Base-by-base conservation (phyloP, 1,284 basidiomycete genomes). In the Apiotrichum montevideense region DNA sequence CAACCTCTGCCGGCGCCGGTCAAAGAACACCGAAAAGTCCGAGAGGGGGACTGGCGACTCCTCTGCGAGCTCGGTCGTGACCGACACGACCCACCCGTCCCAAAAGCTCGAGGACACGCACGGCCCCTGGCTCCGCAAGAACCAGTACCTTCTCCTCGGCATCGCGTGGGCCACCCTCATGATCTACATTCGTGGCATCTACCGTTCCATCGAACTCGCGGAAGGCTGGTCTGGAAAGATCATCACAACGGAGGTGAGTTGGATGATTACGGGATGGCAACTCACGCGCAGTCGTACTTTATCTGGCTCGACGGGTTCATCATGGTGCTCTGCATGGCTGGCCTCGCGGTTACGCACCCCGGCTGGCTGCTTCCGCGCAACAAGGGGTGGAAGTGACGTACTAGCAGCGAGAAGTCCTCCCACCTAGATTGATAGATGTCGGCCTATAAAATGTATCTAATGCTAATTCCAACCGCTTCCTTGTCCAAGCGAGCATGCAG, bases 151-250 rank as follows among this genome's bases (percentile, higher is more conserved):
- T 10, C 65, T 76, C 43, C 35, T 54, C 21, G 69, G 64, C 11
- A 68, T 69, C 2, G 66, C 60, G 3, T 62, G 70, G 42, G 67
- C 68, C 4, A 67, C 66, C 11, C 46, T 69, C 32, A 71, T 71
- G 68, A 73, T 76, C 56, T 58, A 69, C 59, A 63, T 69, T 42
- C 64, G 74, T 59, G 73, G 69, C 46, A 64, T 73, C 42, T 73
- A 69, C 57, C 66, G 71, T 54, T 65, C 70, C 1, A 63, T 71
- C 52, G 71, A 73, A 60, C 63, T 73, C 41, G 46, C 56, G 3
- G 63, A 69, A 50, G 71, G 71, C 35, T 71, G 70, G 71, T 50
- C 21, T 9, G 63, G 65, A 1, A 45, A 56, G 29, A 35, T 68
- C 13, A 64, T 64, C 41, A 64, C 62, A 6, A 60, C 63, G 53